Percentiles rank a stretch among this genome's conserved stretches.
phyloP scores from a whole-genome alignment of 306 rosid genomes.

The Lathyrus sativus region DNA sequence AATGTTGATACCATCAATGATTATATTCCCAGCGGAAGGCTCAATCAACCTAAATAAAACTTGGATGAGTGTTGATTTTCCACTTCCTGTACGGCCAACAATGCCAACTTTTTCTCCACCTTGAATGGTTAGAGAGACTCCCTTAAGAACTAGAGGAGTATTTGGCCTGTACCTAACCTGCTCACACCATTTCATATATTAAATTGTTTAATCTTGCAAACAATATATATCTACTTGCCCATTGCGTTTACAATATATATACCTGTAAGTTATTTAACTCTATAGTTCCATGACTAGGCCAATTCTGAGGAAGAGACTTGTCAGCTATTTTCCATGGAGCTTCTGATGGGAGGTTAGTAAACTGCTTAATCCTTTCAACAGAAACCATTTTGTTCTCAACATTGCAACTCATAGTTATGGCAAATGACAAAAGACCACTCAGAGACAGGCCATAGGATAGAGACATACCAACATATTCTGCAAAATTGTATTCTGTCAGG shows the following conservation, averaged over 20 bases:
- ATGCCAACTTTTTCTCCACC: slow-evolving; percentile 95
- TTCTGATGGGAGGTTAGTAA: slow-evolving; percentile 70
- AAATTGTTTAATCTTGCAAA: not conserved
- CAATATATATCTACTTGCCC: not conserved
- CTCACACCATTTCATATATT: slow-evolving; percentile 3
- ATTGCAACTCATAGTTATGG: slow-evolving; percentile 59
- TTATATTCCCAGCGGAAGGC: slow-evolving; percentile 74
- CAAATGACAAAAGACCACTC: slow-evolving; percentile 58
- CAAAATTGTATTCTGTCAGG: not conserved
- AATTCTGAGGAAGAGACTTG: slow-evolving; percentile 60
- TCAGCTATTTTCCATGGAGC: slow-evolving; percentile 68
- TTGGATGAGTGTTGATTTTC: slow-evolving; percentile 85
- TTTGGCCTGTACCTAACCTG: slow-evolving; percentile 83
- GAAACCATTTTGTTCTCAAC: slow-evolving; percentile 92
- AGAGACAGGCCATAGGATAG: slow-evolving; percentile 82
- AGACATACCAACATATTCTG: slow-evolving; percentile 84
- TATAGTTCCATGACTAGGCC: slow-evolving; percentile 75
- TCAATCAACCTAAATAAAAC: slow-evolving; percentile 88
- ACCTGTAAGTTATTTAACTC: slow-evolving; percentile 72
- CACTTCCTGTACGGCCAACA: slow-evolving; percentile 90
- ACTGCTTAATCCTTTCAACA: slow-evolving; percentile 79
- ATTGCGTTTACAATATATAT: slow-evolving; percentile 39
- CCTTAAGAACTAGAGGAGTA: slow-evolving; percentile 82
- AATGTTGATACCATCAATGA: slow-evolving; percentile 69
- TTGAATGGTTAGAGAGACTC: slow-evolving; percentile 61